Evolutionary conservation across 306 rosid genomes (phyloP), one percentile per base, ranked within the genome.

Genomic region (Mimosa pudica): DNA sequence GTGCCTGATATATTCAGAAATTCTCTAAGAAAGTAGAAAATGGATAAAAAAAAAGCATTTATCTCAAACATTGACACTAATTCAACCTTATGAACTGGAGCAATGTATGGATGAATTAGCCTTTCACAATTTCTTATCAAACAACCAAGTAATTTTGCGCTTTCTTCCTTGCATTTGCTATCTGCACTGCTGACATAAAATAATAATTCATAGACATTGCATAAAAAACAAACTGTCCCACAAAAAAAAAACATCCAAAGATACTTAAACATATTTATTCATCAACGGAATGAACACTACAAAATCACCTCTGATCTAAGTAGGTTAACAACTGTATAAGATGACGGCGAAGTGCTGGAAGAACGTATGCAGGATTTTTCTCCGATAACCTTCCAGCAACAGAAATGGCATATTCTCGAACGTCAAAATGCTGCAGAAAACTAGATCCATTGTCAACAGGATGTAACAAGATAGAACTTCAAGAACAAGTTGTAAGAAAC

Each of bases 131-230:
- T 95, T 77, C 99, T 93, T 78, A 95, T 95, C 83, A 95, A 93
- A 84, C 96, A 91, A 46, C 98, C 99, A 70, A 95, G 90, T 79
- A 95, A 88, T 88, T 95, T 95, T 4, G 99, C 97, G 81, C 99
- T 95, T 87, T 95, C 99, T 87, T 95, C 99, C 80, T 94, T 91
- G 92, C 99, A 92, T 93, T 95, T 95, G 88, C 95, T 95, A 90
- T 95, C 99, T 74, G 96, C 93, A 86, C 99, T 95, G 99, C 93
- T 89, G 84, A 84, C 89, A 88, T 45, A 36, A 47, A 79, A 82
- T 81, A 77, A 82, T 81, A 78, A 81, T 86, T 79, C 86, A 79
- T 73, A 82, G 38, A 69, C 80, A 60, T 18, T 57, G 38, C 63
- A 71, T 4, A 60, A 63, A 20, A 10, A 61, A 60, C 10, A 52